Conservation (phyloP, 768 basidiomycete species). For the Coprinopsis cinerea region DNA sequence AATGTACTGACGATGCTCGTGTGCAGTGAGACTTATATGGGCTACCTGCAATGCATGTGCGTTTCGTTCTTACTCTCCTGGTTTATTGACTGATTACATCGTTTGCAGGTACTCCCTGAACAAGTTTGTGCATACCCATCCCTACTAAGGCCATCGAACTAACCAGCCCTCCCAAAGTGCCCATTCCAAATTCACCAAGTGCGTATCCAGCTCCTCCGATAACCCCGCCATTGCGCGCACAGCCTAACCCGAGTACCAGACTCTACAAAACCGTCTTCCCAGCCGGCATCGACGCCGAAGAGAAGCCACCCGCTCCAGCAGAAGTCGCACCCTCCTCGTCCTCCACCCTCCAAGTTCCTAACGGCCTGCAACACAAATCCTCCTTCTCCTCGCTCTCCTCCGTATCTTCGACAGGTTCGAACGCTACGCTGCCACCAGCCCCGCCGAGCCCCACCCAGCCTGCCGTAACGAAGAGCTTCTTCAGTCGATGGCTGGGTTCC, state of each 20-base stretch:
- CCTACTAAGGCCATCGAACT: not conserved
- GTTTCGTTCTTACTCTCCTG: not conserved
- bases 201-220: constrained; percentile 8
- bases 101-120: constrained; percentile 39
- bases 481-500: constrained; percentile 30
- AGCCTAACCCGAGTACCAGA: too few species aligned
- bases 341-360: constrained; percentile 12
- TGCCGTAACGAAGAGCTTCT: constrained; percentile 23
- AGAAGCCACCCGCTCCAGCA: constrained; percentile 14
- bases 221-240: too few species aligned
- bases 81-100: not conserved
- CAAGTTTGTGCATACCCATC: constrained; percentile 34
- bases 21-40: constrained; percentile 67
- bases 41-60: constrained; percentile 68
- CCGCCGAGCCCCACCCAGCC: constrained; percentile 16
- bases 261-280: constrained; percentile 67
- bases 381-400: constrained; percentile 18
- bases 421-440: not conserved
- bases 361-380: constrained; percentile 14
- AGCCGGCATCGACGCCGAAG: constrained; percentile 38
- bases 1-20: not conserved
- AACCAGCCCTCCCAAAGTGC: constrained; percentile 34
- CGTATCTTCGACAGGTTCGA: constrained; percentile 16
- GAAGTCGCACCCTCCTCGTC: constrained; percentile 27
- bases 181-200: constrained; percentile 74